Evolutionary conservation across 331 rosid species (phyloP).

Genomic region (Phaseolus coccineus): DNA sequence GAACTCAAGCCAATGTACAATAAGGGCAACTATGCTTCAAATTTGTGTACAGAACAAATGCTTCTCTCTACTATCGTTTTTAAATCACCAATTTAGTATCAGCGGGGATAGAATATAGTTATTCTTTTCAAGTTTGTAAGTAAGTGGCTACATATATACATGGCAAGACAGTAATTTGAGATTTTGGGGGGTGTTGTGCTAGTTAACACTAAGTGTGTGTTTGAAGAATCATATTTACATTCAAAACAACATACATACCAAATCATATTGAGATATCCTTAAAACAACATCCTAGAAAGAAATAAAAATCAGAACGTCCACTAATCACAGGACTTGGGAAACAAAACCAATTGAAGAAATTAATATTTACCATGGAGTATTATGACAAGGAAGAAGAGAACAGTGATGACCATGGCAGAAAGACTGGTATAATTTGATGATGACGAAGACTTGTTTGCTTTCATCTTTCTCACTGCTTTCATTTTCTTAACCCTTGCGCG

Average conservation of each 20-base stretch:
- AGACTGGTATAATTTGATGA: constrained; percentile 50
- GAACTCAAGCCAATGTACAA: constrained; percentile 12
- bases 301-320: constrained; percentile 6
- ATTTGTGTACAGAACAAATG: constrained; percentile 10
- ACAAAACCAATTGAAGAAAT: constrained; percentile 28
- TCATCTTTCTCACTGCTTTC: constrained; percentile 62
- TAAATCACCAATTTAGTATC: neutral
- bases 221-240: neutral
- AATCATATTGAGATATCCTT: neutral
- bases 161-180: constrained; percentile 5
- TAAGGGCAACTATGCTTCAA: neutral
- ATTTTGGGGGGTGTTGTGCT: neutral
- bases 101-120: constrained; percentile 15
- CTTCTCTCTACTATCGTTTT: neutral
- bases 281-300: neutral
- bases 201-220: neutral
- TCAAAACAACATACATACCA: neutral
- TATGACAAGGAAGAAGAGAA: constrained; percentile 62
- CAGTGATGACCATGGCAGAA: constrained; percentile 68
- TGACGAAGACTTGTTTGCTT: constrained; percentile 56
- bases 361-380: constrained; percentile 62
- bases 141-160: neutral
- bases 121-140: constrained; percentile 22
- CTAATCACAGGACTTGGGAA: neutral
- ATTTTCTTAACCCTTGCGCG: constrained; percentile 70